Percentiles rank a stretch among this genome's conserved stretches.
phyloP scores from a whole-genome alignment of 1,139 yeast genomes.

The Yarrowia galli region DNA sequence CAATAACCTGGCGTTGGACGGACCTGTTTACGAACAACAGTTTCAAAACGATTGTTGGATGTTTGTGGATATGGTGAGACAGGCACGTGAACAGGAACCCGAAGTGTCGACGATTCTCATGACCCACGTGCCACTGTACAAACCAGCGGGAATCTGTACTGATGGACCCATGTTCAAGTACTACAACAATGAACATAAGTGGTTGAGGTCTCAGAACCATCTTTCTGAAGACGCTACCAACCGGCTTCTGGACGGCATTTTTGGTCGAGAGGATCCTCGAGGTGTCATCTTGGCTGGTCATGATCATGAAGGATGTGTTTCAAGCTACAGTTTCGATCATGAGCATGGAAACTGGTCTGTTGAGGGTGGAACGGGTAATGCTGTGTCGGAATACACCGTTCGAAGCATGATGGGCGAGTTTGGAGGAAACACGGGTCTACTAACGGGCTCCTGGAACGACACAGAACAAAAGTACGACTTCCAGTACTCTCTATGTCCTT shows the following conservation, averaged over 20 bases:
- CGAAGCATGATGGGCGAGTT: conserved; percentile 96
- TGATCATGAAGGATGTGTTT: conserved; percentile 92
- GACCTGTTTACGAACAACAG: conserved; percentile 83
- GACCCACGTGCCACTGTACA: conserved; percentile 90
- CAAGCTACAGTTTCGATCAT: conserved; percentile 57
- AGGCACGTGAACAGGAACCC: conserved; percentile 49
- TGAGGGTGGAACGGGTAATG: conserved; percentile 40
- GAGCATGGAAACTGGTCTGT: conserved; percentile 44
- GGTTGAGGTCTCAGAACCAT: conserved; percentile 89
- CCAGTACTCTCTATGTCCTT: conserved; percentile 75
- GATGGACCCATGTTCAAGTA: conserved; percentile 83
- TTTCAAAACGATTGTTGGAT: conserved; percentile 73
- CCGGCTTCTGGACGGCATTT: conserved; percentile 69
- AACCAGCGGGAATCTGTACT: conserved; percentile 76
- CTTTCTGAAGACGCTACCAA: conserved; percentile 70
- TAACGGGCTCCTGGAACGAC: conserved; percentile 69
- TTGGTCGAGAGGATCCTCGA: conserved; percentile 56
- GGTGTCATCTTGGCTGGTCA: conserved; percentile 93
- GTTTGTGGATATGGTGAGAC: conserved; percentile 61
- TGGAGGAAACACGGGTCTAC: conserved; percentile 85
- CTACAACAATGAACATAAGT: conserved; percentile 61
- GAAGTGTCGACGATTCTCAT: conserved; percentile 65
- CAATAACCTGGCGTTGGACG: conserved; percentile 84
- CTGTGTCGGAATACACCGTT: conserved; percentile 80
- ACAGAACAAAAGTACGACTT: conserved; percentile 63